phyloP scores from a whole-genome alignment of 2,329 filamentous ascomycete species.

The Stenocarpella maydis region DNA sequence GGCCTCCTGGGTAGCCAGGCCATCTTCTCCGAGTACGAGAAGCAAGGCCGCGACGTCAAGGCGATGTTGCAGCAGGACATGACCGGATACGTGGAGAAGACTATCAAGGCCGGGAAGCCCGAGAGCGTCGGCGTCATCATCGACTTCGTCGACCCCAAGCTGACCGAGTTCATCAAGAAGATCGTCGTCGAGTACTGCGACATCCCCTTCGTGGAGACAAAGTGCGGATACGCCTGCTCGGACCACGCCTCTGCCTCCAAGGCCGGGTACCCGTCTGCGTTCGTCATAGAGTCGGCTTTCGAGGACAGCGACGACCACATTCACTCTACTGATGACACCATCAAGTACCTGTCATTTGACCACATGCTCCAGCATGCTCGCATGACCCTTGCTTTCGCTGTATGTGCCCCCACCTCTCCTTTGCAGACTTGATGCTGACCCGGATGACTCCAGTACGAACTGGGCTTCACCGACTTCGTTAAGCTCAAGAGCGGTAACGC shows the following conservation, averaged over 20 bases:
- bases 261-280: constrained; percentile 77
- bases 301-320: constrained; percentile 73
- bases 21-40: constrained; percentile 50
- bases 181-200: constrained; percentile 44
- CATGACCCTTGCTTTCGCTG: constrained; percentile 80
- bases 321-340: constrained; percentile 73
- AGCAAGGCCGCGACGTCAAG: constrained; percentile 45
- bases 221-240: constrained; percentile 87
- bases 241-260: constrained; percentile 79
- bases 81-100: constrained; percentile 48
- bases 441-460: constrained; percentile 29
- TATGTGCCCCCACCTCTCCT: background rate
- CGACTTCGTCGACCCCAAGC: constrained; percentile 48
- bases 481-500: constrained; percentile 28
- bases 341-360: constrained; percentile 80
- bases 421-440: background rate
- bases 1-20: constrained; percentile 76
- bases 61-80: constrained; percentile 56
- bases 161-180: constrained; percentile 48
- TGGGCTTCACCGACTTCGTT: constrained; percentile 35
- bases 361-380: constrained; percentile 93
- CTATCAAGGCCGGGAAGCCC: constrained; percentile 38
- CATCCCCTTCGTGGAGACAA: constrained; percentile 79
- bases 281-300: constrained; percentile 79
- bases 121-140: constrained; percentile 50